A percentile compares a stretch with the other conserved stretches of the same genome.
phyloP scores from a whole-genome alignment of 2,329 filamentous ascomycete genomes.

The Aspergillus fumigatus region DNA sequence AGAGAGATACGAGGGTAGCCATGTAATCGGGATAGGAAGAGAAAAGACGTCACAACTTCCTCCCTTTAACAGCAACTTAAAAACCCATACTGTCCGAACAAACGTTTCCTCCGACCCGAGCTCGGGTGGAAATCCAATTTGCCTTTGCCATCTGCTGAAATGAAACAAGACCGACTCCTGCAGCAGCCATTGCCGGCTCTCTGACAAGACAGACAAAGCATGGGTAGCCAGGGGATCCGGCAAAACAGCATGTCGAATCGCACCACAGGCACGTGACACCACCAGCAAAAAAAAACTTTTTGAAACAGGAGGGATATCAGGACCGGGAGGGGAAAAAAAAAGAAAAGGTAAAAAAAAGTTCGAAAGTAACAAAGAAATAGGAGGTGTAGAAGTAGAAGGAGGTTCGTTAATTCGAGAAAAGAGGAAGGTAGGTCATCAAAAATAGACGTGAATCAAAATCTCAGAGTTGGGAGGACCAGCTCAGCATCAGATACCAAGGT shows the following conservation, averaged over 20 bases:
- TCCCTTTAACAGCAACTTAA: constrained; percentile 17
- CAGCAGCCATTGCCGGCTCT: background rate
- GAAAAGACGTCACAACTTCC: constrained; percentile 22
- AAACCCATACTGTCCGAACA: constrained; percentile 19
- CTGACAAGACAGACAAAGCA: constrained; percentile 1
- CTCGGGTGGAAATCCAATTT: background rate
- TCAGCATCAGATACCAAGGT: constrained; percentile 17
- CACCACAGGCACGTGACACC: constrained; percentile 29
- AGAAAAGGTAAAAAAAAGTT: constrained; percentile 19
- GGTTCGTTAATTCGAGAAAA: constrained; percentile 22
- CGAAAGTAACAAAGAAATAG: constrained; percentile 10
- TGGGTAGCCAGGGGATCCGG: constrained; percentile 6
- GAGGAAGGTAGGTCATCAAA: constrained; percentile 31
- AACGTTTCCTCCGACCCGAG: constrained; percentile 21
- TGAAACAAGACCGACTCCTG: background rate
- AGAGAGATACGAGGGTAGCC: constrained; percentile 14
- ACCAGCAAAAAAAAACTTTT: constrained; percentile 36
- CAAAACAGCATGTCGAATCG: constrained; percentile 28
- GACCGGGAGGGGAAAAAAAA: constrained; percentile 27
- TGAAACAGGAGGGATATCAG: constrained; percentile 40
- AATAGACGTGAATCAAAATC: constrained; percentile 30
- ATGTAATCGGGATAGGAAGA: constrained; percentile 14
- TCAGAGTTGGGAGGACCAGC: constrained; percentile 22
- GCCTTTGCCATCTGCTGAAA: constrained; percentile 3
- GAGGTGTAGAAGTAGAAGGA: constrained; percentile 14